Base-by-base conservation (phyloP, 768 basidiomycete species). In the Boletellus ananiceps region DNA sequence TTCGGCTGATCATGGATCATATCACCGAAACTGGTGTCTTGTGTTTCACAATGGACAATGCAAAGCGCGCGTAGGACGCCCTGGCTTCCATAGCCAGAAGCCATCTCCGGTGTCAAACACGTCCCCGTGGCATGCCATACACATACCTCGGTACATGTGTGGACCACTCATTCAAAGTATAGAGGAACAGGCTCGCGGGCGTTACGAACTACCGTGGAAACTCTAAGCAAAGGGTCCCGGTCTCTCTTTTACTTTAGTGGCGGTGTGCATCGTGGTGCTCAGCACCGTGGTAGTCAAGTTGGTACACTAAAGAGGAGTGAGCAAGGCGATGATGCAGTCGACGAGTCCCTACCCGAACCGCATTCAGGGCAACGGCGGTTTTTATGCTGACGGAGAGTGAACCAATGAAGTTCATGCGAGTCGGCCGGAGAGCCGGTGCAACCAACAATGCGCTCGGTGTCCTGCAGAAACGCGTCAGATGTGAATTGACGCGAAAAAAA, bases 351-450 rank as follows among this genome's bases (percentile, higher is more conserved):
- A 94, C 93, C 90, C 48, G 86, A 93, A 59, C 94, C 94, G 58
- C 94, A 97, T 72, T 97, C 94, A 12, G 81, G 75, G 82, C 94
- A 97, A 66, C 94, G 87, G 55, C 76, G 74, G 57, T 78, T 74
- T 69, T 84, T 82, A 61, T 86, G 76, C 59, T 81, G 77, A 51
- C 69, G 76, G 59, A 88, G 56, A 52, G 65, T 78, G 67, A 93
- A 82, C 94, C 94, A 97, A 60, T 83, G 75, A 46, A 93, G 77
- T 60, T 97, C 92, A 72, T 97, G 95, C 31, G 93, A 94, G 71
- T 98, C 95, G 39, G 88, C 90, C 9, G 95, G 95, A 62, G 79
- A 83, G 45, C 95, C 95, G 36, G 95, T 93, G 78, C 94, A 98
- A 40, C 95, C 95, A 65, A 98, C 74, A 48, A 90, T 80, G 52